phyloP scores from a whole-genome alignment of 306 rosid species.

The Sesbania bispinosa region DNA sequence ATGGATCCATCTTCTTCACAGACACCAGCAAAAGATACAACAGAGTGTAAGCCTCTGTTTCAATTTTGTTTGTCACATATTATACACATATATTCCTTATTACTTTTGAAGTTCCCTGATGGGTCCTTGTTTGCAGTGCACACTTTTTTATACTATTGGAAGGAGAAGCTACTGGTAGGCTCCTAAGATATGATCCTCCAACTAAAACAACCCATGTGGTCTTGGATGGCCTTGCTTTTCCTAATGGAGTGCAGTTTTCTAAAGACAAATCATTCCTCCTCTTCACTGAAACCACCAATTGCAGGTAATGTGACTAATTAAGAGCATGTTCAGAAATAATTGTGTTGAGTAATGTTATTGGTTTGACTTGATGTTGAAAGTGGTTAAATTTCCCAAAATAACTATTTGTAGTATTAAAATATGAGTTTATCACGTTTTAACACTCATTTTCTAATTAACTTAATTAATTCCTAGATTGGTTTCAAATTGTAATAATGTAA shows the following conservation, averaged over 20 bases:
- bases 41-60: constrained; percentile 50
- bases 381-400: no score
- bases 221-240: constrained; percentile 87
- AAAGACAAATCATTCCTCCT: constrained; percentile 65
- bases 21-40: constrained; percentile 91
- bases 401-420: no score
- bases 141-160: constrained; percentile 78
- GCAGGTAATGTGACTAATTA: constrained; percentile 50
- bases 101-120: neutral
- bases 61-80: no score
- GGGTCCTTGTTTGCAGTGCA: constrained; percentile 32
- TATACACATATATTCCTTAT: no score
- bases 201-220: constrained; percentile 80
- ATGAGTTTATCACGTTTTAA: no score
- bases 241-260: constrained; percentile 85
- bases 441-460: no score
- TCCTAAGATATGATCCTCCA: constrained; percentile 82
- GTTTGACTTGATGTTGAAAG: no score
- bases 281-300: constrained; percentile 86
- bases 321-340: no score
- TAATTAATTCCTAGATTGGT: no score
- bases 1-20: constrained; percentile 92
- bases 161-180: constrained; percentile 97
- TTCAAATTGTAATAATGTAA: no score
- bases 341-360: no score